Conservation (phyloP, 169 alveolate species). For the Condylostoma magnum region DNA sequence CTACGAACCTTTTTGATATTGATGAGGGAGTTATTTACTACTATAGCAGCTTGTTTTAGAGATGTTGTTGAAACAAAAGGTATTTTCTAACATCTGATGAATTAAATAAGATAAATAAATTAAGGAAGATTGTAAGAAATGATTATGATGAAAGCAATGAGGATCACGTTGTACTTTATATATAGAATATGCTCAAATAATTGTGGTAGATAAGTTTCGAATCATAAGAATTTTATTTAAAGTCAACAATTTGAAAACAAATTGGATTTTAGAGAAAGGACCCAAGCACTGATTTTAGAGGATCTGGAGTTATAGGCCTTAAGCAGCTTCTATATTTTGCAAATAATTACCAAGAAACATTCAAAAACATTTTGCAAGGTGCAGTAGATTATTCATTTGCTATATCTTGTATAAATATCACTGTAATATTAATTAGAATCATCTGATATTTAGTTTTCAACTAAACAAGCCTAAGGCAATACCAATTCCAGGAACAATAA, state of each 20-base stretch:
- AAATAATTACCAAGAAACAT: neutral
- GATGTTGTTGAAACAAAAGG: no score
- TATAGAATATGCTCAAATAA: neutral
- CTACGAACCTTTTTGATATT: no score
- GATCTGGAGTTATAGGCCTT: constrained; percentile 28
- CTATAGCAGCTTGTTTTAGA: no score
- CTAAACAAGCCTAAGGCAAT: neutral
- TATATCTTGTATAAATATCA: constrained; percentile 15
- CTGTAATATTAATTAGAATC: constrained; percentile 18
- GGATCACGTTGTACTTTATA: no score
- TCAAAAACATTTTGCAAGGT: neutral
- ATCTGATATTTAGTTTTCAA: constrained; percentile 9
- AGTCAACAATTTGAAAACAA: neutral
- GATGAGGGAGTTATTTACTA: no score
- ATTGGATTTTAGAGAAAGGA: constrained; percentile 23
- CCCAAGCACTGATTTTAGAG: constrained; percentile 27
- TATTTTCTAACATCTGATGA: no score
- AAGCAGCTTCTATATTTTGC: neutral
- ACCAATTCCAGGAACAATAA: neutral
- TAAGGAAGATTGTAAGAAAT: no score
- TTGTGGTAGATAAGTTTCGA: neutral
- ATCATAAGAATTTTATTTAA: neutral
- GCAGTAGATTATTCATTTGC: constrained; percentile 10
- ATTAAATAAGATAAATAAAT: no score
- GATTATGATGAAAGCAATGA: no score